phyloP scores from a whole-genome alignment of 441 rosid species.

The Aquilaria agallochum region DNA sequence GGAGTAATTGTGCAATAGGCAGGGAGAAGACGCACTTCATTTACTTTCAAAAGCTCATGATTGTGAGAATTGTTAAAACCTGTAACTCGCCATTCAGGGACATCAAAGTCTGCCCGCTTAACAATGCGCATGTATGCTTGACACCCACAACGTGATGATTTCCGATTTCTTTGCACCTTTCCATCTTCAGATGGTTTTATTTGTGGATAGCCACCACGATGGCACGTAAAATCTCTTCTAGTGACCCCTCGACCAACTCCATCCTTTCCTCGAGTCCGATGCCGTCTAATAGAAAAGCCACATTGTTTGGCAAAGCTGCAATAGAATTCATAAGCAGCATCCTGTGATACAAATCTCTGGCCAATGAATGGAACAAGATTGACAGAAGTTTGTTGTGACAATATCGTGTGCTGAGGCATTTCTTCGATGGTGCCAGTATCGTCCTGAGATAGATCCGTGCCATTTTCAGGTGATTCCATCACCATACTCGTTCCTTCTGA shows the following conservation, averaged over 20 bases:
- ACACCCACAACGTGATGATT: conserved; percentile 62
- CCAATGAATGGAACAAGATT: conserved; percentile 57
- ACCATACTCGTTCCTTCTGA: conserved; percentile 42
- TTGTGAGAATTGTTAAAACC: conserved; percentile 61
- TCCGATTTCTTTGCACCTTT: conserved; percentile 61
- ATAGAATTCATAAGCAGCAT: conserved; percentile 67
- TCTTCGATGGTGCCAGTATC: conserved; percentile 41
- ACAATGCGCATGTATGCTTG: conserved; percentile 59
- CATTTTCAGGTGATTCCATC: conserved; percentile 47
- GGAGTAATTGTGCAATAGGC: conserved; percentile 43
- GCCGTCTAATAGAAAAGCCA: conserved; percentile 65
- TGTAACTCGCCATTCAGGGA: conserved; percentile 63
- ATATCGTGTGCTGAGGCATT: conserved; percentile 41
- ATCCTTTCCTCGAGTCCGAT: conserved; percentile 60
- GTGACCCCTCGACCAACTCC: conserved; percentile 69
- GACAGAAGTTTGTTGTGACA: conserved; percentile 58
- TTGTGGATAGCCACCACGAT: conserved; percentile 66
- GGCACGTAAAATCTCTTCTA: conserved; percentile 69
- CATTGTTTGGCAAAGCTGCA: conserved; percentile 65
- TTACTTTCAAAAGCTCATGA: conserved; percentile 50
- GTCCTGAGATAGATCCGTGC: conserved; percentile 39
- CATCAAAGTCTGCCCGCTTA: conserved; percentile 57
- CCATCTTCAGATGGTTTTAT: conserved; percentile 52
- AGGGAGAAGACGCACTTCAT: conserved; percentile 40
- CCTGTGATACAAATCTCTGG: conserved; percentile 64